These are phyloP conservation scores for Dryas integrifolia DNA, from an alignment of 331 rosid genomes.

Conservation along the genomic window DNA sequence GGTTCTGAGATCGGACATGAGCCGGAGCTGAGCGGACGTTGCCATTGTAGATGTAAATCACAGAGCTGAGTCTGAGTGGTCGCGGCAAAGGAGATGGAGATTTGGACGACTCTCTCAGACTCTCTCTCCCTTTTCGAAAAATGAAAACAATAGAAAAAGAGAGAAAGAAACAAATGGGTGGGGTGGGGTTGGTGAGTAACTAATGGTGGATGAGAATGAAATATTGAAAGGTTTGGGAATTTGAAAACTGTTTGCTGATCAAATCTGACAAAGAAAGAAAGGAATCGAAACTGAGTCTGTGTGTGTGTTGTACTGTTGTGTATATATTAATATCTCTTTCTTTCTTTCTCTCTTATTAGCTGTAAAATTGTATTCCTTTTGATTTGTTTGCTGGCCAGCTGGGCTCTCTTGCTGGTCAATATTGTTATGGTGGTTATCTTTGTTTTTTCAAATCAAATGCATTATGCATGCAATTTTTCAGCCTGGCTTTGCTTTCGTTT, in stretches of 20 bases:
- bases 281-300: neutral
- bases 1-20: constrained; percentile 33
- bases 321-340: neutral
- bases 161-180: neutral
- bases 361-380: neutral
- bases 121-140: neutral
- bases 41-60: constrained; percentile 15
- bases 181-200: neutral
- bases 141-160: neutral
- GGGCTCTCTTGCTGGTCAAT: neutral
- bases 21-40: constrained; percentile 36
- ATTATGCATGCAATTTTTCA: too few relatives aligned
- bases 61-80: neutral
- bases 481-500: neutral
- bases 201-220: neutral
- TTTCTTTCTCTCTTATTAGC: neutral
- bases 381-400: neutral
- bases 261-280: constrained; percentile 17
- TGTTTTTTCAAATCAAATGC: neutral
- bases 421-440: neutral
- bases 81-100: neutral
- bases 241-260: neutral
- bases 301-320: neutral
- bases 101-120: neutral
- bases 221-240: constrained; percentile 9